These are phyloP conservation scores for Skeletonema potamos DNA, from an alignment of 108 stramenopile genomes.

Conservation along the genomic window DNA sequence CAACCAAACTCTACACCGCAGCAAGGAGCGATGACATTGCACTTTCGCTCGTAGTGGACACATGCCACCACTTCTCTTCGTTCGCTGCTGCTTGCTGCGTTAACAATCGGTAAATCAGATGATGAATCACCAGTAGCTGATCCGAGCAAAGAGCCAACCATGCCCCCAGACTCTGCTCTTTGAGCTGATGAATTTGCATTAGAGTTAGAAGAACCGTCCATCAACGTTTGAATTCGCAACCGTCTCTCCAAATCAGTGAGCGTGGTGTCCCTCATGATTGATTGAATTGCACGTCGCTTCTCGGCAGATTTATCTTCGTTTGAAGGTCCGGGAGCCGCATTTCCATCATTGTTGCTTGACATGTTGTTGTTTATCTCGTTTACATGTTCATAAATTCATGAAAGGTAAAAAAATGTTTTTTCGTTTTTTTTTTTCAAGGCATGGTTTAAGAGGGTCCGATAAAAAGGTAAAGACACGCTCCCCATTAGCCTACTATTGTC, in stretches of 20 bases:
- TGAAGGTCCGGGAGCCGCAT: not conserved
- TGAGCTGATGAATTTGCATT: not conserved
- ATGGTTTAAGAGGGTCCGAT: no score
- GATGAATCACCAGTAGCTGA: not conserved
- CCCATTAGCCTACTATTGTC: not conserved
- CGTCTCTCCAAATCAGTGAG: conserved; percentile 68
- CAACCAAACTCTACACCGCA: conserved; percentile 74
- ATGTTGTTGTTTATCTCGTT: not conserved
- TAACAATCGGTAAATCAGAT: not conserved
- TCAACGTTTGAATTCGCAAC: conserved; percentile 71
- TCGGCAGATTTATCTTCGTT: conserved; percentile 66
- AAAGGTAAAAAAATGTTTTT: no score
- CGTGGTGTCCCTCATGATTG: conserved; percentile 69
- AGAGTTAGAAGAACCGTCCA: conserved; percentile 57
- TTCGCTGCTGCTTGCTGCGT: not conserved
- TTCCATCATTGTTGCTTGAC: not conserved
- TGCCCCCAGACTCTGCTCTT: not conserved
- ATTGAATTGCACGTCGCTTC: conserved; percentile 73
- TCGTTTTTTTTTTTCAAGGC: no score
- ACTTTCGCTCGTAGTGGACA: conserved; percentile 85
- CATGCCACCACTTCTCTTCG: conserved; percentile 40
- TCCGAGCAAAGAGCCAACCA: not conserved
- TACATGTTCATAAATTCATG: no score
- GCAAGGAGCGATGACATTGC: conserved; percentile 80
- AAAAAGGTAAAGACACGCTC: not conserved